Evolutionary conservation across 352 stramenopile species (phyloP), one percentile per base, ranked within the genome.

Genomic region (Phytophthora niederhauseri): DNA sequence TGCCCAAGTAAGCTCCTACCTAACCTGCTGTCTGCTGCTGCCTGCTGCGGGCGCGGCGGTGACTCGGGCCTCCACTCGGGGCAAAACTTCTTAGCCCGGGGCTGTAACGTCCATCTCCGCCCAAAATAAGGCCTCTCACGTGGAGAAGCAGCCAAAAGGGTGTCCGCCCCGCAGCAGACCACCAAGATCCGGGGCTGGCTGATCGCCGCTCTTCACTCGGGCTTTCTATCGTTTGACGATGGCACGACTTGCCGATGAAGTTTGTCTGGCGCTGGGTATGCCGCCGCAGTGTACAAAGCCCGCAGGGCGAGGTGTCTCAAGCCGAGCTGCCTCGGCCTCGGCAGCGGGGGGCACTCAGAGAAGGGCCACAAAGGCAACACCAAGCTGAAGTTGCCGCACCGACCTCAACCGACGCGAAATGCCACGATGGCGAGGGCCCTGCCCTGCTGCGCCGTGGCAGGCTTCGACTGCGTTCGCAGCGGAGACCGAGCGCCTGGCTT

Each of bases 161-260:
- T 30, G 52, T 61, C 61, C n/a, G n/a, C n/a, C n/a, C n/a, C n/a
- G n/a, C n/a, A 4, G 43, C 22, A 28, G 62, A 68, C 63, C 51
- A 49, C 26, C 61, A 67, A 67, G 61, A 67, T 50, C 22, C 20
- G 17, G 36, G 46, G 11, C 11, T 11, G 34, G 34, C 11, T 41
- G 34, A 41, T 41, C 34, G 34, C 34, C 46, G 46, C 17, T 26
- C 48, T n/a, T 9, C 30, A 11, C 49, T 57, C 26, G 45, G 20
- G 52, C n/a, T 58, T 64, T 41, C 34, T 41, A 41, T 66, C 11
- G 41, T 46, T 56, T 41, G 55, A 68, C 68, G 57, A 75, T 30
- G 8, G 43, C 38, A 61, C 55, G 36, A 71, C 56, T 38, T 57
- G 50, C 50, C 36, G 6, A 38, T 28, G 24, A 12, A 49, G 5